Percentiles rank a stretch among this genome's conserved stretches.
Evolutionary conservation across 2,329 filamentous ascomycete genomes (phyloP).

Genomic region (Cladosporium sp.): DNA sequence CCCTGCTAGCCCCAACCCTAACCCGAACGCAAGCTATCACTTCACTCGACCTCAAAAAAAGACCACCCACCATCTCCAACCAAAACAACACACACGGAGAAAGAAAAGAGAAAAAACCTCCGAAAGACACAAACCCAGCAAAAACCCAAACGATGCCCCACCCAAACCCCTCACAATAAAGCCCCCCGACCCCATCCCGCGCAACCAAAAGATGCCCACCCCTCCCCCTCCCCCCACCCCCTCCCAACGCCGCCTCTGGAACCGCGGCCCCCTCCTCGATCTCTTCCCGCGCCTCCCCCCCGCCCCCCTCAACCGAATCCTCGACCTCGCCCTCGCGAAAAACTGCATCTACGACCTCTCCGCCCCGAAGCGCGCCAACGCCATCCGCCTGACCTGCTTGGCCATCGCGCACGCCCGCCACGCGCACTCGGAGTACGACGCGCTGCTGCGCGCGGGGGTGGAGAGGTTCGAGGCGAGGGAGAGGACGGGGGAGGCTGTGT

Average conservation of each 20-base stretch:
- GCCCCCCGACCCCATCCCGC: no score
- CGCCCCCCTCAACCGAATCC: conserved; percentile 18
- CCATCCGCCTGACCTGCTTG: conserved; percentile 24
- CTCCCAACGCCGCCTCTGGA: conserved; percentile 23
- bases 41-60: no score
- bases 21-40: no score
- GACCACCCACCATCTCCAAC: no score
- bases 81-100: no score
- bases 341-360: conserved; percentile 26
- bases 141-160: no score
- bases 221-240: background rate
- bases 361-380: conserved; percentile 22
- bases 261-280: conserved; percentile 22
- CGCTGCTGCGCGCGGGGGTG: conserved; percentile 36
- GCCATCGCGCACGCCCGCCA: conserved; percentile 59
- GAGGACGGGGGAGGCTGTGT: conserved; percentile 19
- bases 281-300: conserved; percentile 27
- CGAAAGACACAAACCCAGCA: no score
- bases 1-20: no score
- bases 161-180: no score
- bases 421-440: conserved; percentile 55
- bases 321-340: conserved; percentile 27
- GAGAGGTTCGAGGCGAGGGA: conserved; percentile 26
- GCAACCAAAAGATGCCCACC: no score
- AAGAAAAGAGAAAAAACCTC: no score